Percentiles rank a stretch among this genome's conserved stretches.
Conservation (phyloP, 2,329 filamentous ascomycete genomes). For the Aspergillus brasiliensis region DNA sequence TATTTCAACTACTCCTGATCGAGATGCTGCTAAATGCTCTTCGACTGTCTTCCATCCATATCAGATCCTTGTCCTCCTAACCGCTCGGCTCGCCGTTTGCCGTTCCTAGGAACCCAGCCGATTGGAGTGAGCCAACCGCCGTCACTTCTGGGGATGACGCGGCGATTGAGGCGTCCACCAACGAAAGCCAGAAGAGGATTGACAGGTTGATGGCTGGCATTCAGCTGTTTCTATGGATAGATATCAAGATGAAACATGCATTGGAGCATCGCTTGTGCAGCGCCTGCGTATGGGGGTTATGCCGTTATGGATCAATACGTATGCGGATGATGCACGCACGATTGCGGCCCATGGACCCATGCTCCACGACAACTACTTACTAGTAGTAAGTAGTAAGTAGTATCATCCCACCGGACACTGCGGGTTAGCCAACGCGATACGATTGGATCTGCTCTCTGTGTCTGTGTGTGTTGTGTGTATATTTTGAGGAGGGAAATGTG, state of each 20-base stretch:
- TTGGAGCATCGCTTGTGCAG: constrained; percentile 2
- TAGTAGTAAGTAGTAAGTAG: too few relatives aligned
- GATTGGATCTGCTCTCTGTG: neutral
- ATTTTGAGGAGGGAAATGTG: neutral
- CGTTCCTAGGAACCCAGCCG: constrained; percentile 10
- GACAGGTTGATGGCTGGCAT: neutral
- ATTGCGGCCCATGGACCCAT: constrained; percentile 1
- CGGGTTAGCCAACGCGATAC: neutral
- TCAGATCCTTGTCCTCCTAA: constrained; percentile 1
- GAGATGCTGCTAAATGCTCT: neutral
- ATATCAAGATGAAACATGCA: constrained; percentile 11
- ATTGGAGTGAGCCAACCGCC: constrained; percentile 11
- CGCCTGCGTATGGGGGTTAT: neutral
- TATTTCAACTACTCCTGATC: neutral
- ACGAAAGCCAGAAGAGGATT: neutral
- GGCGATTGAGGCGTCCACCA: constrained; percentile 7
- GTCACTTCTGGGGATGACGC: constrained; percentile 1
- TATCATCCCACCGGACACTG: constrained; percentile 4
- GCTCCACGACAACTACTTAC: neutral
- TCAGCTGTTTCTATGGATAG: constrained; percentile 7
- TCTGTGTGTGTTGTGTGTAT: neutral
- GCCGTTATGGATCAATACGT: neutral
- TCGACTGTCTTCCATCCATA: constrained; percentile 4
- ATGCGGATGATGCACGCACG: constrained; percentile 2
- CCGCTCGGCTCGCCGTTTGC: neutral